A percentile compares a stretch with the other conserved stretches of the same genome.
Conservation (phyloP, 129 eudicot species). For the Smallanthus sonchifolius region DNA sequence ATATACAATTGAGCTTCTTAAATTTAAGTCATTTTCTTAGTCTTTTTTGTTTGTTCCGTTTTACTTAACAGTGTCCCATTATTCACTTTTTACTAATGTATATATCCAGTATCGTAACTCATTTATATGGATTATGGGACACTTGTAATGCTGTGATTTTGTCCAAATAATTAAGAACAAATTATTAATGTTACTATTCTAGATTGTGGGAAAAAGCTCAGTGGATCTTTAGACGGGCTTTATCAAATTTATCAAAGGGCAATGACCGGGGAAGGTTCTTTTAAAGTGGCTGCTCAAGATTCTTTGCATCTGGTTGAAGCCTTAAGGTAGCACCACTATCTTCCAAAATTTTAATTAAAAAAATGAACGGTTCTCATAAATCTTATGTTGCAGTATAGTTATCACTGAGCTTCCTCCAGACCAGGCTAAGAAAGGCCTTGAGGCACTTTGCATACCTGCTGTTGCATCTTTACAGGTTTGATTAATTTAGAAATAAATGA, state of each 20-base stretch:
- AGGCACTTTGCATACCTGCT: constrained; percentile 87
- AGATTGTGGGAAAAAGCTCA: constrained; percentile 85
- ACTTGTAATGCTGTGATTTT: not conserved
- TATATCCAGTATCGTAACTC: not conserved
- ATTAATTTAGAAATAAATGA: not conserved
- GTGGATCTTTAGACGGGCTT: constrained; percentile 88
- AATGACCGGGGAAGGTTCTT: constrained; percentile 65
- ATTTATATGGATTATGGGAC: not conserved
- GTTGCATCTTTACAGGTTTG: constrained; percentile 79
- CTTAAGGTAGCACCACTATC: constrained; percentile 55
- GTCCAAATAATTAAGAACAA: not conserved
- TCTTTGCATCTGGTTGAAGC: constrained; percentile 95
- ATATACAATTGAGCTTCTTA: too few relatives aligned
- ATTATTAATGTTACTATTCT: not conserved
- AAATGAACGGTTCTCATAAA: constrained; percentile 4
- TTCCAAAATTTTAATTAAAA: not conserved
- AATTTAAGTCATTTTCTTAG: too few relatives aligned
- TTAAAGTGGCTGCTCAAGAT: constrained; percentile 91
- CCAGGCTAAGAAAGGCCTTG: constrained; percentile 92
- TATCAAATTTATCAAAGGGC: constrained; percentile 90
- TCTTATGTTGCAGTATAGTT: constrained; percentile 61
- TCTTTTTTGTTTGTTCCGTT: too few relatives aligned
- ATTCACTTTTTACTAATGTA: not conserved
- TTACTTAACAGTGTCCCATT: too few relatives aligned
- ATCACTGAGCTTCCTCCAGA: constrained; percentile 92